Base-by-base conservation (phyloP, 2,329 filamentous ascomycete genomes). In the Atkinsonella hypoxylon region DNA sequence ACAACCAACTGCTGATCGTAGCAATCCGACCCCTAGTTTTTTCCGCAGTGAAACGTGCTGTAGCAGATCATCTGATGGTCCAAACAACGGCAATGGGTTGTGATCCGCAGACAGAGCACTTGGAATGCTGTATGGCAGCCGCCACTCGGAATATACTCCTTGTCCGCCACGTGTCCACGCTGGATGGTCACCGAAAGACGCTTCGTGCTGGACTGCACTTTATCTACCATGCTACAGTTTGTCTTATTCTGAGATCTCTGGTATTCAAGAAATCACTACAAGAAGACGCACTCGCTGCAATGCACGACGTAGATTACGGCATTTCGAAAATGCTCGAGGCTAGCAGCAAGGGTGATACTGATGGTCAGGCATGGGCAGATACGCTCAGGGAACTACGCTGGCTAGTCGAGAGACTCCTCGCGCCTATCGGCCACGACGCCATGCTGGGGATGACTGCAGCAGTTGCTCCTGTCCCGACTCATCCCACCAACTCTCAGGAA, bases 1-100 rank as follows among this genome's bases (percentile, higher is more conserved):
- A 72, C 57, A 75, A 77, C 53, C 62, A 76, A 69, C 67, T 77
- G 15, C 54, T 73, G n/a, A 70, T 77, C 45, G 62, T 77, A 13
- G 65, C 72, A 11, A 64, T 73, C 30, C 70, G 74, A 0, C 73
- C 75, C 3, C 64, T 73, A 15, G 71, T 76, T 55, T 69, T 77
- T 43, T 62, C 67, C 7, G 67, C 71, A 1, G 71, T 75, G 26
- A 74, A 73, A 56, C 73, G 67, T 50, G 66, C 68, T 11, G 68
- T 76, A 17, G 70, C 69, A 20, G 69, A 69, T 53, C 64, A 67
- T 30, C 62, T 68, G 15, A 59, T 67, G 50, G 59, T 58, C 31
- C 63, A 61, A 9, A 45, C 49, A 4, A 52, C 57, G 15, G 56
- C 54, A n/a, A 59, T 60, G 3, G 51, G 58, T 18, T 55, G 57